These are phyloP conservation scores for Tephrocybe sp. DNA, from an alignment of 768 basidiomycete species.

Conservation along the genomic window DNA sequence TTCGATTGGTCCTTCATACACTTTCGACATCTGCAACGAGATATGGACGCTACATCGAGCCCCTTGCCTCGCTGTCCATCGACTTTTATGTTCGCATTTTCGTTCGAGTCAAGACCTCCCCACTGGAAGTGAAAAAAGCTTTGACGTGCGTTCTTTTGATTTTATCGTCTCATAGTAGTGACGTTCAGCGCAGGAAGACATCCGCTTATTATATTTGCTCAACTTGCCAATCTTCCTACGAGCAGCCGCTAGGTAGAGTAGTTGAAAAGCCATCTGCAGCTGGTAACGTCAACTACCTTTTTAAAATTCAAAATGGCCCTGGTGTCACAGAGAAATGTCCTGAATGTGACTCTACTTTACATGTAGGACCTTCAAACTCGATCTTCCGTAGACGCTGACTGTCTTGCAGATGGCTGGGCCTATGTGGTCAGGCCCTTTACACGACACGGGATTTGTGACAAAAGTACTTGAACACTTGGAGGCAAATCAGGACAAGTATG, in stretches of 20 bases:
- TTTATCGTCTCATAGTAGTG: constrained; percentile 2
- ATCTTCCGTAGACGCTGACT: background rate
- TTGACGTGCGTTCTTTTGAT: constrained; percentile 55
- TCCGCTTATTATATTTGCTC: constrained; percentile 83
- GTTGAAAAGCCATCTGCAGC: constrained; percentile 55
- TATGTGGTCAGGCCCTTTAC: constrained; percentile 93
- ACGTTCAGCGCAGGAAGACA: constrained; percentile 64
- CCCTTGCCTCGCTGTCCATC: constrained; percentile 87
- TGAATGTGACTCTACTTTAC: constrained; percentile 76
- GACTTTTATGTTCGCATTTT: constrained; percentile 97
- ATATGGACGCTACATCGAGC: constrained; percentile 91
- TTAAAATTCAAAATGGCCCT: constrained; percentile 75
- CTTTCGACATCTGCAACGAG: constrained; percentile 85
- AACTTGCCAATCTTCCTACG: constrained; percentile 78
- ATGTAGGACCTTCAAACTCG: constrained; percentile 50
- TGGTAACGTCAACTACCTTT: constrained; percentile 59
- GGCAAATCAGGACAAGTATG: constrained; percentile 61
- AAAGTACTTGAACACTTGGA: constrained; percentile 76
- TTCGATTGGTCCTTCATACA: constrained; percentile 87
- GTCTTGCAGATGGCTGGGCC: constrained; percentile 78
- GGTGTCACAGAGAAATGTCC: constrained; percentile 67
- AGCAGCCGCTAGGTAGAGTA: constrained; percentile 82
- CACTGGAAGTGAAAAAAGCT: constrained; percentile 81
- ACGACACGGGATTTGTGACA: constrained; percentile 72
- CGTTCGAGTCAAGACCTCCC: constrained; percentile 70